Conservation (phyloP, 1,139 yeast genomes). For the Meyerozyma smithsonii region DNA sequence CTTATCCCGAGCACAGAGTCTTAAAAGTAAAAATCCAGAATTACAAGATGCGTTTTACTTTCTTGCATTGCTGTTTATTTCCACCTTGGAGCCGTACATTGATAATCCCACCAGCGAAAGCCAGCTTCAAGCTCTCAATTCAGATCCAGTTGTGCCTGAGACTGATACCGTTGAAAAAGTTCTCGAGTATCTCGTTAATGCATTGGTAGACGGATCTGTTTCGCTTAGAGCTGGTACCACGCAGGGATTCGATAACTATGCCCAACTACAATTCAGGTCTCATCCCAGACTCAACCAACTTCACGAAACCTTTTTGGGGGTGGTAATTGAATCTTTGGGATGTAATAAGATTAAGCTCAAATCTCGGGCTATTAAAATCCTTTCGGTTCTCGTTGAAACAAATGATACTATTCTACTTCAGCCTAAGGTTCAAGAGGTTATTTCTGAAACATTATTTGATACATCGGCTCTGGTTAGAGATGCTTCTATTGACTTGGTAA, state of each 20-base stretch:
- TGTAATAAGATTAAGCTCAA: slow-evolving; percentile 56
- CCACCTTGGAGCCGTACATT: not conserved
- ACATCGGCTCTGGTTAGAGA: slow-evolving; percentile 70
- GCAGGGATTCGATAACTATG: not conserved
- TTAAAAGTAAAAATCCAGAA: slow-evolving; percentile 7
- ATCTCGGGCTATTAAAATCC: slow-evolving; percentile 58
- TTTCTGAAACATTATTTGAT: slow-evolving; percentile 51
- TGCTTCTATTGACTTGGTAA: slow-evolving; percentile 66
- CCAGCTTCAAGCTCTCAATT: not conserved
- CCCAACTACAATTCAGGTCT: slow-evolving; percentile 13
- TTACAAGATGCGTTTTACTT: not conserved
- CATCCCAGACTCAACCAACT: slow-evolving; percentile 20
- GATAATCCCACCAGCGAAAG: not conserved
- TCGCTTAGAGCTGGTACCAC: not conserved
- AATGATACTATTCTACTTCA: slow-evolving; percentile 48
- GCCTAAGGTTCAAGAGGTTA: slow-evolving; percentile 46
- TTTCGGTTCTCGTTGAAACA: slow-evolving; percentile 41
- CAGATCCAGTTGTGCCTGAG: not conserved
- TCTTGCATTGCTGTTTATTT: not conserved
- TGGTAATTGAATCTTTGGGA: slow-evolving; percentile 45
- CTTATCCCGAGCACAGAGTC: slow-evolving; percentile 14
- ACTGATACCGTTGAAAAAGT: slow-evolving; percentile 8
- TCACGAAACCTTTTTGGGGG: slow-evolving; percentile 50
- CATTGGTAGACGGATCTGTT: not conserved
- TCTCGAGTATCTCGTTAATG: slow-evolving; percentile 5